Evolutionary conservation across 2,329 filamentous ascomycete species (phyloP).

Genomic region (Cephalotrichum gorgonifer): DNA sequence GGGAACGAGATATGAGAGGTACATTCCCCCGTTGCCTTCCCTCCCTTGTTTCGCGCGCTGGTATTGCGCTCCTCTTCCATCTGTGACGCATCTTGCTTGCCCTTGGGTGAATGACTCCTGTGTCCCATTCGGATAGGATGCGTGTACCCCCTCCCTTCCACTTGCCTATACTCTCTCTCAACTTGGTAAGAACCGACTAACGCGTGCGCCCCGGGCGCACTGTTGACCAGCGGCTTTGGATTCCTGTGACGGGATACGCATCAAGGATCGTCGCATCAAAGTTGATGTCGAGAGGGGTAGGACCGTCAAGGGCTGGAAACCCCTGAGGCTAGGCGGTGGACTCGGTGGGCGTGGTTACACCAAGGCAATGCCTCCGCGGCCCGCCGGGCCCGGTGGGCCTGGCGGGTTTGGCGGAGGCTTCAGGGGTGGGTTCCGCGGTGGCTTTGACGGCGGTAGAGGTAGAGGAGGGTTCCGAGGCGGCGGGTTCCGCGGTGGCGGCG

Average conservation of each 20-base stretch:
- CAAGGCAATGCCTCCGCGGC: slow-evolving; percentile 63
- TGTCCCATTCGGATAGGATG: background rate
- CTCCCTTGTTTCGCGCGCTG: slow-evolving; percentile 7
- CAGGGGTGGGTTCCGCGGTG: slow-evolving; percentile 30
- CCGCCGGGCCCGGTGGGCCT: slow-evolving; percentile 53
- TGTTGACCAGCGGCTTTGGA: slow-evolving; percentile 77
- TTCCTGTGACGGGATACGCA: slow-evolving; percentile 73
- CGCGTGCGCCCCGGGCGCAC: slow-evolving; percentile 49
- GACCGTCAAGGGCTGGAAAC: slow-evolving; percentile 89
- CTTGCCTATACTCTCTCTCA: slow-evolving; percentile 10
- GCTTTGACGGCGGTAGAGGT: slow-evolving; percentile 33
- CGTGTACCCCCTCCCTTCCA: background rate
- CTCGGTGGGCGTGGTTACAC: slow-evolving; percentile 90
- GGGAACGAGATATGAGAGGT: slow-evolving; percentile 99
- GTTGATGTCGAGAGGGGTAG: slow-evolving; percentile 95
- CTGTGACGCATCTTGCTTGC: background rate
- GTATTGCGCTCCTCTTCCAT: background rate
- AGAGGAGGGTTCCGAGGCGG: slow-evolving; percentile 37
- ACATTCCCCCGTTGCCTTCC: slow-evolving; percentile 42
- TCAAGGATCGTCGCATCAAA: slow-evolving; percentile 84
- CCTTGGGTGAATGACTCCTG: background rate
- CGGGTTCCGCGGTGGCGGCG: slow-evolving; percentile 21
- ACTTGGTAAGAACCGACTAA: slow-evolving; percentile 57
- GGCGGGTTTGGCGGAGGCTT: slow-evolving; percentile 40
- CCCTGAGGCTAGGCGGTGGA: slow-evolving; percentile 81